These are phyloP conservation scores for Mortierella sp. DNA, from an alignment of 371 early-diverging fungal species.

Conservation along the genomic window DNA sequence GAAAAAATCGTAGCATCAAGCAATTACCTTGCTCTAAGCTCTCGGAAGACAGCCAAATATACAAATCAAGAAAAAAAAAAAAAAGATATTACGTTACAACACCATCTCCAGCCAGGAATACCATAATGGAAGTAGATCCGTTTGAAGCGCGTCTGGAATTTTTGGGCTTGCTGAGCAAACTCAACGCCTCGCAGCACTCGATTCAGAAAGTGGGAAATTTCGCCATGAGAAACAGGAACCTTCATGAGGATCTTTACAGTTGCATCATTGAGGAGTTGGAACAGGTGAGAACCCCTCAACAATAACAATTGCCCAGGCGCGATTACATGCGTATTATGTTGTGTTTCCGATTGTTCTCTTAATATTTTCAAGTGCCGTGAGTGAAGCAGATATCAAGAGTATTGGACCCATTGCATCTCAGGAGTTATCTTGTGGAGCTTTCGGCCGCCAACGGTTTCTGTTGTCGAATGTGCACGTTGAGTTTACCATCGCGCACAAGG, in stretches of 20 bases:
- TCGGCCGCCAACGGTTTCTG: background rate
- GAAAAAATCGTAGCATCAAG: background rate
- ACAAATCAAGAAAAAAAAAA: slow-evolving; percentile 2
- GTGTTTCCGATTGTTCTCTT: slow-evolving; percentile 14
- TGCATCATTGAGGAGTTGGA: slow-evolving; percentile 82
- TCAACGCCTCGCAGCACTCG: slow-evolving; percentile 82
- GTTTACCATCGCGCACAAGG: background rate
- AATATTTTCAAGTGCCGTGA: background rate
- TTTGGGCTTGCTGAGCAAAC: slow-evolving; percentile 70
- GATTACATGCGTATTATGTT: slow-evolving; percentile 3
- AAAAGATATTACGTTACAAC: background rate
- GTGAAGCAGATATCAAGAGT: slow-evolving; percentile 1
- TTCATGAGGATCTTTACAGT: slow-evolving; percentile 82
- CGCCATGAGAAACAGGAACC: slow-evolving; percentile 71
- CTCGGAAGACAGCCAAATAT: background rate
- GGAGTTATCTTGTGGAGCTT: slow-evolving; percentile 3
- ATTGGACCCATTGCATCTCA: slow-evolving; percentile 3
- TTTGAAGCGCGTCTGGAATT: slow-evolving; percentile 82
- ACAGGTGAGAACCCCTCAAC: slow-evolving; percentile 60
- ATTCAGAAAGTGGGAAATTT: slow-evolving; percentile 79
- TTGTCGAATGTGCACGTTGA: background rate
- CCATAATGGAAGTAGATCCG: slow-evolving; percentile 72
- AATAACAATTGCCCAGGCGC: slow-evolving; percentile 7
- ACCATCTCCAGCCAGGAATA: background rate
- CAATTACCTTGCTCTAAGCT: background rate